phyloP scores from a whole-genome alignment of 2,329 filamentous ascomycete genomes.

The Cercospora sp. region DNA sequence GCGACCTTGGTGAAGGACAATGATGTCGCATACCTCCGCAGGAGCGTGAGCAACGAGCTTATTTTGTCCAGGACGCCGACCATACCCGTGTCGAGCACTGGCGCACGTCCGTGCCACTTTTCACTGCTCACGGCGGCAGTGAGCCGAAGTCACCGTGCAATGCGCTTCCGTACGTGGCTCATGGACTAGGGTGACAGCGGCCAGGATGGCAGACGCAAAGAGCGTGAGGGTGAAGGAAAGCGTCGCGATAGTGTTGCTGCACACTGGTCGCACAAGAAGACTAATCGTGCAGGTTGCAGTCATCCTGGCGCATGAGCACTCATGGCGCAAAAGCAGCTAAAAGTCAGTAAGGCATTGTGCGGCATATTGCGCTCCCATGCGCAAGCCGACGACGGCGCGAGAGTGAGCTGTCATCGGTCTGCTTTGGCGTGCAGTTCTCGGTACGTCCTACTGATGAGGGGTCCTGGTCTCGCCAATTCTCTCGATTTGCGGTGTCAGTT shows the following conservation, averaged over 20 bases:
- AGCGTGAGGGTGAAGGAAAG: background rate
- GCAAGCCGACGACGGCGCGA: slow-evolving; percentile 14
- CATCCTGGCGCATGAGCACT: slow-evolving; percentile 16
- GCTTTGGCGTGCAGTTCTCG: slow-evolving; percentile 10
- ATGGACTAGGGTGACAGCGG: background rate
- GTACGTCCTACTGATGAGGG: slow-evolving; percentile 12
- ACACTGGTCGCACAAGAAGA: slow-evolving; percentile 9
- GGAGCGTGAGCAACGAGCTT: background rate
- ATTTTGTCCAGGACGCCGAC: slow-evolving; percentile 3
- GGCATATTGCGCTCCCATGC: background rate
- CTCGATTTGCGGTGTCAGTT: slow-evolving; percentile 14
- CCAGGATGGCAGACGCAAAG: background rate
- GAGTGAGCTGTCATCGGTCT: slow-evolving; percentile 7
- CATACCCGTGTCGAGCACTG: slow-evolving; percentile 11
- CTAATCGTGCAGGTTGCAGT: slow-evolving; percentile 3
- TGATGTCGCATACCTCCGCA: slow-evolving; percentile 8
- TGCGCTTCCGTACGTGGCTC: background rate
- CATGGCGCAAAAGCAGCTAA: background rate
- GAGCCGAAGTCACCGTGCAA: background rate
- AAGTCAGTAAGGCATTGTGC: background rate
- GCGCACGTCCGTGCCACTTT: background rate
- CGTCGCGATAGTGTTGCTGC: slow-evolving; percentile 1
- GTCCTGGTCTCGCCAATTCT: slow-evolving; percentile 7
- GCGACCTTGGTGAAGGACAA: slow-evolving; percentile 19
- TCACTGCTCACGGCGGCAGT: background rate